Percentiles rank a stretch among this genome's conserved stretches.
phyloP scores from a whole-genome alignment of 2,329 filamentous ascomycete species.

The Colletotrichum chrysophilum region DNA sequence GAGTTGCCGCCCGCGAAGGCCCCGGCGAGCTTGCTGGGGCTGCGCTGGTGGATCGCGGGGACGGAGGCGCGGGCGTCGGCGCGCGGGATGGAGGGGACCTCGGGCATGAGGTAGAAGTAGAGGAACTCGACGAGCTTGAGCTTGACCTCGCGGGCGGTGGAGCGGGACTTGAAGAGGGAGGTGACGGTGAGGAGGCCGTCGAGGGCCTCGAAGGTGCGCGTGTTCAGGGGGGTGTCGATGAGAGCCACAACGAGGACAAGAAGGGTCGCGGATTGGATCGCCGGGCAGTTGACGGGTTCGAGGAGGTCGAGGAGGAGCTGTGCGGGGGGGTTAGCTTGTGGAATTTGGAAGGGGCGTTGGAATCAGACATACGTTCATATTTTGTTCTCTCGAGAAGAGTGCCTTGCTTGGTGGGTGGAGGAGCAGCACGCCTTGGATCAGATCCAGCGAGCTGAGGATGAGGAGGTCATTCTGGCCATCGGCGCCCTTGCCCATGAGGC shows the following conservation, averaged over 20 bases:
- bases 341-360: no score
- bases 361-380: conserved; percentile 78
- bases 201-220: conserved; percentile 87
- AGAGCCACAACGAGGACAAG: conserved; percentile 90
- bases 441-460: conserved; percentile 85
- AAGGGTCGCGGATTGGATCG: conserved; percentile 88
- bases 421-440: conserved; percentile 87
- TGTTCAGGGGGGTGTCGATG: conserved; percentile 85
- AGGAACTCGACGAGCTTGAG: conserved; percentile 96
- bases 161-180: conserved; percentile 87
- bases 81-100: conserved; percentile 66
- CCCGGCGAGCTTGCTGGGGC: conserved; percentile 70
- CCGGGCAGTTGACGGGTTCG: conserved; percentile 88
- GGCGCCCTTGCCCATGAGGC: conserved; percentile 81
- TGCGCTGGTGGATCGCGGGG: conserved; percentile 65
- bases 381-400: conserved; percentile 85
- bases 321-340: neutral
- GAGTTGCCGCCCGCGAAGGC: conserved; percentile 51
- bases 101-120: conserved; percentile 98
- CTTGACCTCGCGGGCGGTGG: conserved; percentile 87
- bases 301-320: conserved; percentile 91
- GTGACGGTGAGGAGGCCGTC: conserved; percentile 93
- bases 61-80: conserved; percentile 50
- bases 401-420: conserved; percentile 89
- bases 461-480: conserved; percentile 86